These are phyloP conservation scores for Pezicula carpinea DNA, from an alignment of 2,329 filamentous ascomycete species.

Conservation along the genomic window DNA sequence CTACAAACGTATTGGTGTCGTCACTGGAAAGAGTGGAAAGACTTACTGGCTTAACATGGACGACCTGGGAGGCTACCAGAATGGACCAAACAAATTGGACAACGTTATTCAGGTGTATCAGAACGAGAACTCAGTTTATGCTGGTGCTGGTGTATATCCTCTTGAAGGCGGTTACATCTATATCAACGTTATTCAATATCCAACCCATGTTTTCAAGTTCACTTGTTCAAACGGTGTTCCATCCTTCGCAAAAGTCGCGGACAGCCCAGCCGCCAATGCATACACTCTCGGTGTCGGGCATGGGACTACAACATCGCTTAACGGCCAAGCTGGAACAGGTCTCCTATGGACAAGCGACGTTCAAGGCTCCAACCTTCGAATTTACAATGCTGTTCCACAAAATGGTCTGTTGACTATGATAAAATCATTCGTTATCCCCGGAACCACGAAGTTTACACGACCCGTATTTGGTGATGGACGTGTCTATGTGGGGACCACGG, in stretches of 20 bases:
- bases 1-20: slow-evolving; percentile 41
- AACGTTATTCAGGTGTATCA: slow-evolving; percentile 38
- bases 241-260: slow-evolving; percentile 48
- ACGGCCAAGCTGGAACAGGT: slow-evolving; percentile 48
- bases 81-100: slow-evolving; percentile 37
- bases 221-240: slow-evolving; percentile 46
- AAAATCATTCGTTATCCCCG: slow-evolving; percentile 45
- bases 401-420: slow-evolving; percentile 42
- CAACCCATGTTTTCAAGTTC: slow-evolving; percentile 54
- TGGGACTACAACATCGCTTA: slow-evolving; percentile 50
- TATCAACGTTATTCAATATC: slow-evolving; percentile 47
- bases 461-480: slow-evolving; percentile 54
- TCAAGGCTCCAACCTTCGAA: slow-evolving; percentile 45
- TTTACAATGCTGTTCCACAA: slow-evolving; percentile 47
- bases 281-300: slow-evolving; percentile 52
- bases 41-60: slow-evolving; percentile 45
- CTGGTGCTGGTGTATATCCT: slow-evolving; percentile 42
- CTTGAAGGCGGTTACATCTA: slow-evolving; percentile 44
- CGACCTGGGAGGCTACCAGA: slow-evolving; percentile 44
- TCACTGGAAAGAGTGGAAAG: slow-evolving; percentile 46
- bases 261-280: slow-evolving; percentile 44
- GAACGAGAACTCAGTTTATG: slow-evolving; percentile 45
- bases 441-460: slow-evolving; percentile 51
- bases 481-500: slow-evolving; percentile 47
- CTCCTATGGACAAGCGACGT: slow-evolving; percentile 54